Evolutionary conservation across 768 basidiomycete species (phyloP).

Genomic region (Mycena rebaudengoi): DNA sequence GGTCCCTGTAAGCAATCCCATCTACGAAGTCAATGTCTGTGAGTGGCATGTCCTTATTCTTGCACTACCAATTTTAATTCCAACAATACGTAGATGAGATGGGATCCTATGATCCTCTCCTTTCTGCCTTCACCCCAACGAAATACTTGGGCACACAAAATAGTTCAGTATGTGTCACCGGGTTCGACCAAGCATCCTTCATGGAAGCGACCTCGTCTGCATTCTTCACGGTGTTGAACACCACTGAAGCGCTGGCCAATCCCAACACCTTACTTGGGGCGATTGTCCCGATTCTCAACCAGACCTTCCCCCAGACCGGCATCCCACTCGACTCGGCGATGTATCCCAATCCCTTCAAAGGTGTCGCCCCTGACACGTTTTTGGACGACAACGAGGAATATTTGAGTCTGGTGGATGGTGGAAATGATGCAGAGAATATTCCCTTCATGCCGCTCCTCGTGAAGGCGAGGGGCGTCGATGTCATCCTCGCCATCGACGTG

Average conservation of each 20-base stretch:
- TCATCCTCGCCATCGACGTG: slow-evolving; percentile 66
- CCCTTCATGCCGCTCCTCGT: slow-evolving; percentile 65
- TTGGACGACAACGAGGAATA: slow-evolving; percentile 47
- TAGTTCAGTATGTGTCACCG: slow-evolving; percentile 55
- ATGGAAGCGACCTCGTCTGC: slow-evolving; percentile 62
- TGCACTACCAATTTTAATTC: not conserved
- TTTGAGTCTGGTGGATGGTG: slow-evolving; percentile 62
- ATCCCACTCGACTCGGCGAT: not conserved
- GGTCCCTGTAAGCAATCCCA: slow-evolving; percentile 45
- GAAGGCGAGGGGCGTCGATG: slow-evolving; percentile 60
- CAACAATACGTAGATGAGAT: slow-evolving; percentile 42
- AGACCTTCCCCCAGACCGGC: slow-evolving; percentile 31
- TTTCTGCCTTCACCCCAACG: slow-evolving; percentile 57
- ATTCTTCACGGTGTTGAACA: slow-evolving; percentile 44
- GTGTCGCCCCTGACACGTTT: slow-evolving; percentile 46
- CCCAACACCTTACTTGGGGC: not conserved
- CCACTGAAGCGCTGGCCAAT: not conserved
- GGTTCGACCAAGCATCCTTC: slow-evolving; percentile 63
- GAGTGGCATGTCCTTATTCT: not conserved
- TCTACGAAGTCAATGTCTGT: slow-evolving; percentile 5
- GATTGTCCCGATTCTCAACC: not conserved
- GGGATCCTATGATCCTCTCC: slow-evolving; percentile 61
- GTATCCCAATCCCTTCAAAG: slow-evolving; percentile 48
- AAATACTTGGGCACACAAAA: slow-evolving; percentile 55
- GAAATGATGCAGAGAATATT: slow-evolving; percentile 57